Conservation (phyloP, 805 yeast species). For the Pichia phayaonensis region DNA sequence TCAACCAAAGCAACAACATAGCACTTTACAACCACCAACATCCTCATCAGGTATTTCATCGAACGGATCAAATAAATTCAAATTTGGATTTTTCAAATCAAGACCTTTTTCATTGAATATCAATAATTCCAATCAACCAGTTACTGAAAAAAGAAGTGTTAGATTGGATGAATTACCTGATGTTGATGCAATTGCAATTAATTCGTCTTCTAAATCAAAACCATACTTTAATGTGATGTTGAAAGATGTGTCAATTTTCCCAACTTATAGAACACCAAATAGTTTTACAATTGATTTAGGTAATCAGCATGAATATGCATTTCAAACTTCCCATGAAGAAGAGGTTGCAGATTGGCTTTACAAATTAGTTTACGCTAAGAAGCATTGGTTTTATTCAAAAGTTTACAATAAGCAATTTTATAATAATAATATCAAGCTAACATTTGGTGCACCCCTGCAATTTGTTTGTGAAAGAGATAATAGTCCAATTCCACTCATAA, state of each 20-base stretch:
- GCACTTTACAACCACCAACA: neutral
- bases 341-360: slow-evolving; percentile 74
- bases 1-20: neutral
- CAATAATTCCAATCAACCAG: slow-evolving; percentile 22
- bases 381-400: slow-evolving; percentile 50
- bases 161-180: slow-evolving; percentile 55
- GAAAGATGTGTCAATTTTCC: slow-evolving; percentile 40
- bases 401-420: slow-evolving; percentile 18
- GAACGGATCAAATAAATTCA: slow-evolving; percentile 16
- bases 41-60: slow-evolving; percentile 1
- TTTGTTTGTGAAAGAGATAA: slow-evolving; percentile 70
- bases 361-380: slow-evolving; percentile 37
- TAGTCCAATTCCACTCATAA: slow-evolving; percentile 53
- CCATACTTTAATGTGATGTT: slow-evolving; percentile 43
- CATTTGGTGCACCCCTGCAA: slow-evolving; percentile 83
- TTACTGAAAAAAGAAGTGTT: slow-evolving; percentile 27
- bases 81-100: slow-evolving; percentile 29
- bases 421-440: slow-evolving; percentile 22
- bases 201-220: slow-evolving; percentile 33
- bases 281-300: slow-evolving; percentile 39
- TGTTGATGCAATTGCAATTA: slow-evolving; percentile 30
- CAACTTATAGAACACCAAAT: slow-evolving; percentile 42
- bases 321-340: slow-evolving; percentile 56
- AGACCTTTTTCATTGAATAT: slow-evolving; percentile 55
- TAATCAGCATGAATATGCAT: slow-evolving; percentile 36